These are phyloP conservation scores for Fraxinus platypoda DNA, from an alignment of 305 asterid genomes.

Conservation along the genomic window DNA sequence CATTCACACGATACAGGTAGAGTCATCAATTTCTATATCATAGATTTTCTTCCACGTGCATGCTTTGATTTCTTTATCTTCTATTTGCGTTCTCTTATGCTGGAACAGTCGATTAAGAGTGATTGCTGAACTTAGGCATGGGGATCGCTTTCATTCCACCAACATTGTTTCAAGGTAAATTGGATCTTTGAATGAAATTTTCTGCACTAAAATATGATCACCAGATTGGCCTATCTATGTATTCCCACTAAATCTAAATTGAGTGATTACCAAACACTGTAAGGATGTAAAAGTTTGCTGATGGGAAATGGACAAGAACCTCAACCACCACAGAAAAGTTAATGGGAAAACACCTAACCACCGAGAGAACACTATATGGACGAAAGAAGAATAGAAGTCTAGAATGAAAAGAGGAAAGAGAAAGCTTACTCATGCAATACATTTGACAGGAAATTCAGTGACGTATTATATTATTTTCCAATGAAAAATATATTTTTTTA, in stretches of 20 bases:
- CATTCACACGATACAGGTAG: constrained; percentile 80
- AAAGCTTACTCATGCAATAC: not conserved
- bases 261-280: not conserved
- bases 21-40: constrained; percentile 1
- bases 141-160: constrained; percentile 76
- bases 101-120: constrained; percentile 75
- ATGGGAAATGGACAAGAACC: constrained; percentile 17
- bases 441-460: not conserved
- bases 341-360: constrained; percentile 8
- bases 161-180: constrained; percentile 79
- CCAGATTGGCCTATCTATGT: not conserved
- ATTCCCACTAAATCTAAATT: not conserved
- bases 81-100: constrained; percentile 16
- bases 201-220: not conserved
- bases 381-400: constrained; percentile 2
- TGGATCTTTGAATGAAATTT: constrained; percentile 7
- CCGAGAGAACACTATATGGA: not conserved
- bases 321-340: constrained; percentile 3
- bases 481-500: not conserved
- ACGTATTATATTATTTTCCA: not conserved
- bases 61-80: constrained; percentile 23
- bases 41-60: constrained; percentile 13
- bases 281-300: constrained; percentile 14
- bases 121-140: constrained; percentile 82
- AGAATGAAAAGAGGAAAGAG: not conserved